phyloP scores from a whole-genome alignment of 495 filamentous ascomycete species.

The Elasticomyces elasticus region DNA sequence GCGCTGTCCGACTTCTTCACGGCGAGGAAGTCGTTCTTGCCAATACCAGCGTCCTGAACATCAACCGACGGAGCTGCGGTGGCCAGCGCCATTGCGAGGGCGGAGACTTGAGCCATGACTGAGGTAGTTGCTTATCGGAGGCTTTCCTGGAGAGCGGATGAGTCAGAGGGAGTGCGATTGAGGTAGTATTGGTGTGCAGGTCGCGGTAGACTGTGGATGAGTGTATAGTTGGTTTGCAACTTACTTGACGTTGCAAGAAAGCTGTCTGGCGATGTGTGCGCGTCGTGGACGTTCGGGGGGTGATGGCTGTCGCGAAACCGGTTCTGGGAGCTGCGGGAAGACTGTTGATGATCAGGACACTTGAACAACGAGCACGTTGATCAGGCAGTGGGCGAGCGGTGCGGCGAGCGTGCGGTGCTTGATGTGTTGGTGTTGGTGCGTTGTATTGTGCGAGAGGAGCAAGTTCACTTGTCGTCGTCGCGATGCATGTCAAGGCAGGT shows the following conservation, averaged over 20 bases:
- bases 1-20: constrained; percentile 46
- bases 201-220: neutral
- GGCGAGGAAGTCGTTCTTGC: constrained; percentile 49
- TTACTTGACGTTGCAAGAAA: constrained; percentile 17
- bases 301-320: neutral
- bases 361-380: neutral
- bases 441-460: neutral
- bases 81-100: constrained; percentile 54
- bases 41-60: constrained; percentile 53
- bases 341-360: neutral
- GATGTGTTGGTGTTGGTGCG: neutral
- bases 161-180: constrained; percentile 5
- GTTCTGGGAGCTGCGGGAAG: neutral
- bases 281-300: neutral
- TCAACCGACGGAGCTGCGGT: constrained; percentile 55
- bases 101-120: constrained; percentile 52
- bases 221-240: constrained; percentile 4
- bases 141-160: constrained; percentile 30
- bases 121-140: constrained; percentile 39
- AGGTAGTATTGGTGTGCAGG: neutral
- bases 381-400: neutral
- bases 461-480: too few relatives aligned
- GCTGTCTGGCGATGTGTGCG: constrained; percentile 1
- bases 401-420: neutral
- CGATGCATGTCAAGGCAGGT: too few relatives aligned